A percentile compares a stretch with the other conserved stretches of the same genome.
Conservation (phyloP, 768 basidiomycete genomes). For the Paxillus ammoniavirescens region DNA sequence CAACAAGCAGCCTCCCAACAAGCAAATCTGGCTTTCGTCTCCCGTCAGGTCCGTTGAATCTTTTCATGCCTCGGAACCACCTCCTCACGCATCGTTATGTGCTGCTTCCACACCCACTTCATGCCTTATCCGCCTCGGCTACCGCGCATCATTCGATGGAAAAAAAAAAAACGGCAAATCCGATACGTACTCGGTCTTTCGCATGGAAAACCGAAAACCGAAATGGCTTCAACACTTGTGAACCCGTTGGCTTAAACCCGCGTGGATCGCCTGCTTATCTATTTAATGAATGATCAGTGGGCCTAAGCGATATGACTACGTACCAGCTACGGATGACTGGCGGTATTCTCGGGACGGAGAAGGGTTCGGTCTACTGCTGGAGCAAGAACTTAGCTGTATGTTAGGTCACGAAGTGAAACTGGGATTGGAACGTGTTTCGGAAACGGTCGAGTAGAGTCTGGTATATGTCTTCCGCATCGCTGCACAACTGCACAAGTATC, state of each 20-base stretch:
- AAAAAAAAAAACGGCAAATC: background rate
- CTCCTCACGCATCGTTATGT: conserved; percentile 3
- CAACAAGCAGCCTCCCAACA: conserved; percentile 97
- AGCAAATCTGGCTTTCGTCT: conserved; percentile 95
- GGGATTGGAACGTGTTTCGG: conserved; percentile 27
- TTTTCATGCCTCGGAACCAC: background rate
- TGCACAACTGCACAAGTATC: background rate
- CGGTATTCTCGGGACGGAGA: conserved; percentile 69
- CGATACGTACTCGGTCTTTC: background rate
- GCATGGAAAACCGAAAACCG: background rate
- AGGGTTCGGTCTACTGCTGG: conserved; percentile 60
- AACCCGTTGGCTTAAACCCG: background rate
- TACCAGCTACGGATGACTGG: conserved; percentile 58
- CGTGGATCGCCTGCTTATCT: background rate
- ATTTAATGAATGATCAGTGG: conserved; percentile 50
- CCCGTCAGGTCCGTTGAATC: conserved; percentile 64
- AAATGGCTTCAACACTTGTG: background rate
- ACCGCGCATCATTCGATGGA: background rate
- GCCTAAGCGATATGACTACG: conserved; percentile 89
- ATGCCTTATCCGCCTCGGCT: background rate
- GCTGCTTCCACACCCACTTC: background rate
- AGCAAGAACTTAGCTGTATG: conserved; percentile 58
- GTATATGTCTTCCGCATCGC: no score
- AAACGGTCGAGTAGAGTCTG: conserved; percentile 15
- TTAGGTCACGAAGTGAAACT: conserved; percentile 37